Evolutionary conservation across 2,329 filamentous ascomycete species (phyloP), one percentile per base, ranked within the genome.

Genomic region (Aspergillus pseudoglaucus): DNA sequence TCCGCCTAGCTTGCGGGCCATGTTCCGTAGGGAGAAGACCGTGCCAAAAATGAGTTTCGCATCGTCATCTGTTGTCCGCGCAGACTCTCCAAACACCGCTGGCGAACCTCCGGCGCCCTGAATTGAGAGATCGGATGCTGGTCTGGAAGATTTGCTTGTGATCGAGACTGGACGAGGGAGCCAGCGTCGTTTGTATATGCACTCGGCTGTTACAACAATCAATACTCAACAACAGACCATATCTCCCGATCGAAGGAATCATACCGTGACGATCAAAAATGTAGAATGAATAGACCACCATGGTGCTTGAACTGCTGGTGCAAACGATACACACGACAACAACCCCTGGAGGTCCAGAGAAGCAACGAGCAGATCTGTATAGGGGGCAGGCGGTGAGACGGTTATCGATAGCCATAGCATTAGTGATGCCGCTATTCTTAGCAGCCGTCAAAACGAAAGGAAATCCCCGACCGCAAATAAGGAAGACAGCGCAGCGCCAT

Each of bases 231-330:
- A 18, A 40, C 25, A 9, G 46, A 12, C 5, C 9, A 10, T 12
- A 30, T 30, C 33, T 8, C 18, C 47, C 23, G 46, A 40, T 20
- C 42, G 1, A 30, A 35, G 17, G 22, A 37, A 40, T 42, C 35
- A 65, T 79, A 96, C 93, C 95, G 73, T 98, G 93, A 57, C 93
- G 86, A 74, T 98, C 93, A 69, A 98, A 98, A 66, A 98, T 96
- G 78, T 95, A 95, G 74, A 98, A 95, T 51, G 90, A 90, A 74
- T 94, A 97, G 70, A 97, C 87, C 52, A 87, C 84, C 93, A 98
- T 97, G 65, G 59, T 75, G 53, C 37, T 23, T 40, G 46, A 43
- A 32, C 27, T 30, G 40, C 47, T 46, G 49, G 35, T 17, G 23
- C 25, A 30, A 43, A 25, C 23, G 17, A 25, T 8, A 43, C n/a